phyloP scores from a whole-genome alignment of 352 stramenopile species.

The Pythium utonaiense region DNA sequence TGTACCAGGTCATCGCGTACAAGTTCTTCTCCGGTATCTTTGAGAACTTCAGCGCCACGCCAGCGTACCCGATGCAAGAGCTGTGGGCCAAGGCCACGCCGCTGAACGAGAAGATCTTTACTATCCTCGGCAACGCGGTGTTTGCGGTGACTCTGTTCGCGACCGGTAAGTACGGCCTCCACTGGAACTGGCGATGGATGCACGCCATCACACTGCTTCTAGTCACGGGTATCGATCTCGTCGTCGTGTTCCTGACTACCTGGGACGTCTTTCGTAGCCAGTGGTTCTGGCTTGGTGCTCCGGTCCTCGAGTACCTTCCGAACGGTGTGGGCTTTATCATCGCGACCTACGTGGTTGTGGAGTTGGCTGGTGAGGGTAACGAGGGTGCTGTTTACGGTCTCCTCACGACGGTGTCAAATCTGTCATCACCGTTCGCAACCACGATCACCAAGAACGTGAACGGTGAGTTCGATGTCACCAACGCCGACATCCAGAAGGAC shows the following conservation, averaged over 20 bases:
- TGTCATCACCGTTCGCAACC: constrained; percentile 16
- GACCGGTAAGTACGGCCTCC: background rate
- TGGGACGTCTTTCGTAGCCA: constrained; percentile 2
- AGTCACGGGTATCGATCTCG: constrained; percentile 15
- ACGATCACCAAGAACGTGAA: constrained; percentile 20
- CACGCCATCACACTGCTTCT: constrained; percentile 2
- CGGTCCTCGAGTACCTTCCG: constrained; percentile 17
- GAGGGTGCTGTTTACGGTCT: constrained; percentile 22
- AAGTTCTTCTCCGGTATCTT: constrained; percentile 5
- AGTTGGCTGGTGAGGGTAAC: constrained; percentile 24
- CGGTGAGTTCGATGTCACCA: constrained; percentile 13
- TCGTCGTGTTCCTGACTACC: constrained; percentile 6
- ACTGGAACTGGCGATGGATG: constrained; percentile 1
- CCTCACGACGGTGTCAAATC: constrained; percentile 20
- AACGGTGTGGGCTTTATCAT: constrained; percentile 26
- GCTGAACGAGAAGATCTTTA: background rate
- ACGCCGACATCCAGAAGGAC: constrained; percentile 22
- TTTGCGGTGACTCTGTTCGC: background rate
- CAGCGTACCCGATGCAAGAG: background rate
- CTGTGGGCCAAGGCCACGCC: constrained; percentile 1
- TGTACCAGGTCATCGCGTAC: constrained; percentile 1
- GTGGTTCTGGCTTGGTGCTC: background rate
- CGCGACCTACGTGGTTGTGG: constrained; percentile 20
- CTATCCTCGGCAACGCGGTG: background rate
- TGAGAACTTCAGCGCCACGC: background rate